Evolutionary conservation across 2,329 filamentous ascomycete genomes (phyloP), one percentile per base, ranked within the genome.

Genomic region (Colletotrichum falcatum): DNA sequence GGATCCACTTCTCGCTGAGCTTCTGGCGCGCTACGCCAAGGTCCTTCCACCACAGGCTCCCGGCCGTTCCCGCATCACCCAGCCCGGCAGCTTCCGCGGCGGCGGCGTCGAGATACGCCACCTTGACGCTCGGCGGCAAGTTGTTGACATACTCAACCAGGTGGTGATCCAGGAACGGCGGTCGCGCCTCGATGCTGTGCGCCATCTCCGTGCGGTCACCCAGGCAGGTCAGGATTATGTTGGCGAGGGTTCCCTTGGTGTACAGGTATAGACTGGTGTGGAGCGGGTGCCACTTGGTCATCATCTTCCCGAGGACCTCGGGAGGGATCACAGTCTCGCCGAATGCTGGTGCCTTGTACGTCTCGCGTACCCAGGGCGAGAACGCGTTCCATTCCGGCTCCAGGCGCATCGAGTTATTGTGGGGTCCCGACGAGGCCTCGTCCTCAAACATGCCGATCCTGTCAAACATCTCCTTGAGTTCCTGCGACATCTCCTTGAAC

Each of bases 1-100:
- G 79, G 35, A 88, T 82, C 80, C 83, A 85, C 71, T 88, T 87
- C 76, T 87, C 85, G 1, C 74, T 75, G 49, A 84, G 78, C 1
- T 73, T 70, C 14, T 74, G 73, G 18, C 74, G 54, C 6, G 55
- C 59, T 8, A 53, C 18, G 46, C 68, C 46, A n/a, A 54, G 56
- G 28, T 62, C 72, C 66, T 65, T 73, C 68, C 51, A 72, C 72
- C 83, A 88, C 3, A 85, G 84, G 66, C 80, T 81, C 26, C 78
- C 80, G 0, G 85, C 66, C 6, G 71, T 66, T 11, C 61, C 63
- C 23, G 23, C 23, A 1, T 44, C 5, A 5, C 11, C 30, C 3
- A 30, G 53, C 20, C 49, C 63, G 35, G 65, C 61, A 30, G 35
- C 46, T 30, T 54, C 39, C n/a, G 33, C 56, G 6, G 7, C 9